Base-by-base conservation (phyloP, 179 eudicot species). In the Kewa caespitosa region DNA sequence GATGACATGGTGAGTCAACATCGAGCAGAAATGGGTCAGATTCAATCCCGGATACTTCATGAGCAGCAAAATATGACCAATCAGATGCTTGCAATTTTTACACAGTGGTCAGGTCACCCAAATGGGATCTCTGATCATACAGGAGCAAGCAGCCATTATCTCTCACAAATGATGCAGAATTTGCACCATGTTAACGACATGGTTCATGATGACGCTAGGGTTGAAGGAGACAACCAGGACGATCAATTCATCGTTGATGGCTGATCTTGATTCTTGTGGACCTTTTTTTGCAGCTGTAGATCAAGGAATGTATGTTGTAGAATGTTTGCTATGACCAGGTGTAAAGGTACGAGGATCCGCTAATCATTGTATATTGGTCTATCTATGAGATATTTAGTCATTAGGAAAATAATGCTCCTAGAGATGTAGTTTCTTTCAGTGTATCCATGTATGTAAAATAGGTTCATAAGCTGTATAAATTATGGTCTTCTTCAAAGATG, bases 231-330 rank as follows among this genome's bases (percentile, higher is more conserved):
- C 69, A 86, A 87, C 78, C 97, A 87, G 74, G 97, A 93, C 57
- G 92, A 91, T 84, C 92, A 93, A 77, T 93, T 89, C 69, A 91
- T 91, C 64, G 92, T 93, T 73, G 97, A 93, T 82, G 90, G 92
- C 74, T 87, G 79, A 87, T 80, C 63, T 42, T 79, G 32, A 34
- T 74, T 48, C 67, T 76, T 64, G 59, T 43, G 60, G 31, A 43
- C 67, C 68, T 42, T 66, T 42, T 66, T 72, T 67, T 76, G 76
- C 77, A 72, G 69, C 62, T 72, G 52, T 74, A 74, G 74, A 46
- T 69, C 82, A 46, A n/a, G 73, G 46, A 59, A 54, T 50, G 60
- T 79, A 36, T 73, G 36, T 43, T 41, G 33, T 27, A 70, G 65
- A 54, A 52, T 78, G 60, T 54, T 55, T 67, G 73, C 74, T 71